These are phyloP conservation scores for Hypoxylon trugodes DNA, from an alignment of 495 filamentous ascomycete genomes.

Conservation along the genomic window DNA sequence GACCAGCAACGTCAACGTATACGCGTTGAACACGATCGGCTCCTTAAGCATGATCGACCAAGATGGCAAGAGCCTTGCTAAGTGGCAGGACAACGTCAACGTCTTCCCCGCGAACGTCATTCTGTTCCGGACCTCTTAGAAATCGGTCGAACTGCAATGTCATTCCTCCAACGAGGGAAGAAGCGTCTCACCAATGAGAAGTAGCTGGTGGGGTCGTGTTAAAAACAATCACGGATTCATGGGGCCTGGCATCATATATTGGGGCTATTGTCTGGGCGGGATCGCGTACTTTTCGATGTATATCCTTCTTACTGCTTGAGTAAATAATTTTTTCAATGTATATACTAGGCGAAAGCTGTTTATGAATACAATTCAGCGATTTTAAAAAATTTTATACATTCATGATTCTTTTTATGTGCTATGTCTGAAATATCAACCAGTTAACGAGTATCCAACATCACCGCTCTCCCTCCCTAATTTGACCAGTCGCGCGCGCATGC, in stretches of 20 bases:
- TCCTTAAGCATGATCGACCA: constrained; percentile 56
- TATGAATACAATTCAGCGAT: constrained; percentile 2
- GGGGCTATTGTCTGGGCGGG: background rate
- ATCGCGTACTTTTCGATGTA: constrained; percentile 33
- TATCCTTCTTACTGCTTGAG: constrained; percentile 23
- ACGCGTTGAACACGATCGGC: constrained; percentile 65
- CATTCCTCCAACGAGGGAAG: background rate
- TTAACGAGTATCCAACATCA: constrained; percentile 64
- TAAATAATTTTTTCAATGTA: constrained; percentile 30
- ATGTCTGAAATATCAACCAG: too few relatives aligned
- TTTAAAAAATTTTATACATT: background rate
- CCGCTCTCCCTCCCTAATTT: constrained; percentile 66
- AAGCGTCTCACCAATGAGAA: background rate
- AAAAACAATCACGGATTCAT: background rate
- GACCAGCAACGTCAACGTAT: constrained; percentile 57
- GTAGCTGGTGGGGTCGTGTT: background rate
- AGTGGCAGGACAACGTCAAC: constrained; percentile 56
- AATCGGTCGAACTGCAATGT: background rate
- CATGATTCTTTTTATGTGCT: background rate
- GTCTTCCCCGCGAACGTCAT: constrained; percentile 56
- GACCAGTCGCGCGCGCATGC: constrained; percentile 62
- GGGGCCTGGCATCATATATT: constrained; percentile 15
- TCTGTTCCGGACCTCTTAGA: constrained; percentile 49
- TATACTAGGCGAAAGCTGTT: constrained; percentile 24
- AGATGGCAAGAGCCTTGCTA: constrained; percentile 50